Percentiles rank a stretch among this genome's conserved stretches.
Evolutionary conservation across 2,329 filamentous ascomycete species (phyloP).

Genomic region (Xylariaceae sp.): DNA sequence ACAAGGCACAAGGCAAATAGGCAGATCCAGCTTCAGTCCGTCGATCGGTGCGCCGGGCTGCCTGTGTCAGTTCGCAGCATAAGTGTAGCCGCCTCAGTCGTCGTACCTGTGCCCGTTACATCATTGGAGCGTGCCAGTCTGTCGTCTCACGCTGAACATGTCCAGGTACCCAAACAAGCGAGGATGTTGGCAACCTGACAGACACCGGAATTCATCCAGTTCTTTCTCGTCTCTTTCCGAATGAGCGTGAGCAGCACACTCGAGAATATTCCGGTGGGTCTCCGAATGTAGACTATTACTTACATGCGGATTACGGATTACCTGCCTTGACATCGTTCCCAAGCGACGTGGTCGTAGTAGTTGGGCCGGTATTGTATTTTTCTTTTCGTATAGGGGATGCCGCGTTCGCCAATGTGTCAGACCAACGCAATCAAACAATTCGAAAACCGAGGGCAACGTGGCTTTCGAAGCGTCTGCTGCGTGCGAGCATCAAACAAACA

Average conservation of each 20-base stretch:
- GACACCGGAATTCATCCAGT: neutral
- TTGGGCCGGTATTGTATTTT: neutral
- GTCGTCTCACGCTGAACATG: neutral
- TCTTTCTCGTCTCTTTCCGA: neutral
- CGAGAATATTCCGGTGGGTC: neutral
- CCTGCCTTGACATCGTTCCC: neutral
- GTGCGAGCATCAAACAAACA: neutral
- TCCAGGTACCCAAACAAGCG: neutral
- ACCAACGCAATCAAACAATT: neutral
- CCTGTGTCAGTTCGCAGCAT: neutral
- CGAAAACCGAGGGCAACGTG: neutral
- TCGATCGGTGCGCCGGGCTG: neutral
- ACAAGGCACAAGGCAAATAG: neutral
- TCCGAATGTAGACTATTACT: no score
- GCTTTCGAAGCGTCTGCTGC: neutral
- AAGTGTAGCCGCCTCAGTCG: neutral
- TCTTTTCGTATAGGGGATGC: neutral
- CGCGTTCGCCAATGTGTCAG: neutral
- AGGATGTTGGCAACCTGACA: neutral
- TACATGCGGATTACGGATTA: neutral
- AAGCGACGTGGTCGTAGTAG: neutral
- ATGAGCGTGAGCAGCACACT: neutral
- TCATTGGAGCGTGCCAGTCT: neutral
- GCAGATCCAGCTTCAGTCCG: neutral
- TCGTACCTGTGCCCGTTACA: neutral